These are phyloP conservation scores for Amniculicola lignicola DNA, from an alignment of 495 filamentous ascomycete species.

Conservation along the genomic window DNA sequence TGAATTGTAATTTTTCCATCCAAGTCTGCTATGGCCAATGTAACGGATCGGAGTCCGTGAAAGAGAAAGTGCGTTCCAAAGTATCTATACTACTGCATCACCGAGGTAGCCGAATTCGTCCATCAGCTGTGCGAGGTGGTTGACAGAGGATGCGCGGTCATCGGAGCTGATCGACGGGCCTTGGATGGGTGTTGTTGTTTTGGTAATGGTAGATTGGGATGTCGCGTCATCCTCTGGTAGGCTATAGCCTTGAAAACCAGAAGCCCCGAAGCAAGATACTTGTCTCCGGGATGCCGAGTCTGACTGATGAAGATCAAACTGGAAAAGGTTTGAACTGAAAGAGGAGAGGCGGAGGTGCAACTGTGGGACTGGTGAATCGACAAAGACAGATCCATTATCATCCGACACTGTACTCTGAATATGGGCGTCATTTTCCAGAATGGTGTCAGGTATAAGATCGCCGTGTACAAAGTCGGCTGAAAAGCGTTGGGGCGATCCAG, in stretches of 20 bases:
- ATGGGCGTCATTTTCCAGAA: too few species aligned
- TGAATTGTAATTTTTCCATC: too few species aligned
- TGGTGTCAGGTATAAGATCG: too few species aligned
- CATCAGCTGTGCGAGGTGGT: constrained; percentile 28
- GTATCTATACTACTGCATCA: constrained; percentile 20
- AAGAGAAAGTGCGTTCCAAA: too few species aligned
- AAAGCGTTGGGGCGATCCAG: constrained; percentile 11
- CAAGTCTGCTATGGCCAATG: too few species aligned
- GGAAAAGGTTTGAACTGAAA: constrained; percentile 18
- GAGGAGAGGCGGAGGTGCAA: constrained; percentile 1
- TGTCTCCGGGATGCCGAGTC: constrained; percentile 20
- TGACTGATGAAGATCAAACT: constrained; percentile 7
- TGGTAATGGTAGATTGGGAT: constrained; percentile 22
- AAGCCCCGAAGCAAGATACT: constrained; percentile 15
- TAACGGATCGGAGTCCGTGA: too few species aligned
- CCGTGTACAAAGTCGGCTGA: constrained; percentile 14
- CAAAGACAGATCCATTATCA: too few species aligned
- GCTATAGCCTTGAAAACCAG: constrained; percentile 27
- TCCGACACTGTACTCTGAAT: too few species aligned
- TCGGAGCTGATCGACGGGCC: neutral
- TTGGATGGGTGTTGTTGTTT: neutral
- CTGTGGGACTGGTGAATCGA: neutral
- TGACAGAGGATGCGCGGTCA: constrained; percentile 4
- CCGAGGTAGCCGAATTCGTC: constrained; percentile 32
- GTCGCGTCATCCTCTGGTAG: constrained; percentile 25